A percentile compares a stretch with the other conserved stretches of the same genome.
Conservation (phyloP, 768 basidiomycete genomes). For the Leccinum barrowsii region DNA sequence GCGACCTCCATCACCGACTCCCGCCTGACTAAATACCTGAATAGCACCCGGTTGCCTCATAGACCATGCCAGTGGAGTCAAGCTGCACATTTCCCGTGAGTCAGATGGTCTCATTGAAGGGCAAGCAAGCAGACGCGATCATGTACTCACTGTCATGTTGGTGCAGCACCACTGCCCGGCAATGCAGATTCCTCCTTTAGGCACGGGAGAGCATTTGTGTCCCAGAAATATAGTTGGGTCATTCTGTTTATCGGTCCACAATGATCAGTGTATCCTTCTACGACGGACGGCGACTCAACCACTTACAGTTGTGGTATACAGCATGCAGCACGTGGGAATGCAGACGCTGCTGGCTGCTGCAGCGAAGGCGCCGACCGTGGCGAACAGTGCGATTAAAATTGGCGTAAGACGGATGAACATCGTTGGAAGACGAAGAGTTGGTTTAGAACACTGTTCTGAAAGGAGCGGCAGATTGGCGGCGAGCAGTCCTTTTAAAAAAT, state of each 20-base stretch:
- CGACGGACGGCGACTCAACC: background rate
- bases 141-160: background rate
- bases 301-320: background rate
- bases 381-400: background rate
- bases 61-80: too few species aligned
- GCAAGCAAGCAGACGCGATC: too few species aligned
- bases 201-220: background rate
- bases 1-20: background rate
- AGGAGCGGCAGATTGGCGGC: background rate
- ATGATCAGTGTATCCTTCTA: background rate
- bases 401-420: slow-evolving; percentile 5
- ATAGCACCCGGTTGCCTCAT: too few species aligned
- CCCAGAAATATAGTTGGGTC: background rate
- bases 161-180: slow-evolving; percentile 1
- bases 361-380: background rate
- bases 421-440: background rate
- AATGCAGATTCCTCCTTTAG: background rate
- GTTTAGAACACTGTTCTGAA: too few species aligned
- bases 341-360: background rate
- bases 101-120: background rate
- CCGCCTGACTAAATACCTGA: too few species aligned
- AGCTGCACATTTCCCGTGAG: background rate
- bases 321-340: background rate
- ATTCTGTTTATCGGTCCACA: background rate
- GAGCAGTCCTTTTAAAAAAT: too few species aligned